phyloP scores from a whole-genome alignment of 495 filamentous ascomycete genomes.

The Astrothelium macrocarpum region DNA sequence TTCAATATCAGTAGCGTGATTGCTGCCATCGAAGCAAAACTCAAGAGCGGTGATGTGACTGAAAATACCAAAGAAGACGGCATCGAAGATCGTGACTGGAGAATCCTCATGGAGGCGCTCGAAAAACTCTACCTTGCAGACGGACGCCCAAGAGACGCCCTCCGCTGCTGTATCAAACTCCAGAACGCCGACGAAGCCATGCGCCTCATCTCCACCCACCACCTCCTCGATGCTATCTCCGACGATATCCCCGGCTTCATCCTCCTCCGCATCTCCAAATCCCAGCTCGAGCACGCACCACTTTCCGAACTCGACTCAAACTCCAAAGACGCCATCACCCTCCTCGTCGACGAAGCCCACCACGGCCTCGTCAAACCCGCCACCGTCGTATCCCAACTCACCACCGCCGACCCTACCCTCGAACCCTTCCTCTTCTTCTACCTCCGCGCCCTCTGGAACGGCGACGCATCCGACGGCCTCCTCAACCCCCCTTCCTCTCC shows the following conservation, averaged over 20 bases:
- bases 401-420: slow-evolving; percentile 33
- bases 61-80: slow-evolving; percentile 60
- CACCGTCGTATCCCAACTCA: slow-evolving; percentile 66
- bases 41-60: slow-evolving; percentile 56
- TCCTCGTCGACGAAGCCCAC: slow-evolving; percentile 84
- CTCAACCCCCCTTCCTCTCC: slow-evolving; percentile 25
- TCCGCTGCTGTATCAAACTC: slow-evolving; percentile 78
- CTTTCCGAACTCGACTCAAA: slow-evolving; percentile 62
- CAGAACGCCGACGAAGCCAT: slow-evolving; percentile 88
- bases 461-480: slow-evolving; percentile 39
- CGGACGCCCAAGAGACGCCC: slow-evolving; percentile 68
- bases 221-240: slow-evolving; percentile 72
- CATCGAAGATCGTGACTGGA: slow-evolving; percentile 66
- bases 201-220: slow-evolving; percentile 69
- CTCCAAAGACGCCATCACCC: slow-evolving; percentile 68
- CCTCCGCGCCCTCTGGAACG: slow-evolving; percentile 73
- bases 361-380: slow-evolving; percentile 75
- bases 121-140: slow-evolving; percentile 74
- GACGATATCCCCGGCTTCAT: slow-evolving; percentile 88
- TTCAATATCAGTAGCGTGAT: slow-evolving; percentile 66
- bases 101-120: slow-evolving; percentile 68
- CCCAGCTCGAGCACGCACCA: slow-evolving; percentile 56
- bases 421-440: slow-evolving; percentile 81
- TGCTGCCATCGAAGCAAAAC: slow-evolving; percentile 59
- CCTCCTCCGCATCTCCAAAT: slow-evolving; percentile 68